Percentiles rank a stretch among this genome's conserved stretches.
Evolutionary conservation across 1,284 basidiomycete genomes (phyloP).

Genomic region (Phellopilus nigrolimitatus): DNA sequence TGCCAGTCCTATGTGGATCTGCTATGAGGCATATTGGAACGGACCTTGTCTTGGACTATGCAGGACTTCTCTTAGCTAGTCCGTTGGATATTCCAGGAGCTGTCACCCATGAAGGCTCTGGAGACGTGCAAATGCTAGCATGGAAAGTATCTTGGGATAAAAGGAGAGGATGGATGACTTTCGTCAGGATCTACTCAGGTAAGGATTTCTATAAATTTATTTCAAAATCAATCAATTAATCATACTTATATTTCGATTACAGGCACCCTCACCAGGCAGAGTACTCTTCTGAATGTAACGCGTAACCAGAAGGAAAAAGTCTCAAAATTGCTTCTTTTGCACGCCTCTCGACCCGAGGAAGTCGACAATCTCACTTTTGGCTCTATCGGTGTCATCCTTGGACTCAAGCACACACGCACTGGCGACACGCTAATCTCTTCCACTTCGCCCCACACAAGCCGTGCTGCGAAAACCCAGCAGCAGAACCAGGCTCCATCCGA

Average conservation of each 20-base stretch:
- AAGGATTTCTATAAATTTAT: constrained; percentile 25
- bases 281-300: constrained; percentile 60
- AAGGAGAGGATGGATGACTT: constrained; percentile 85
- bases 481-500: constrained; percentile 28
- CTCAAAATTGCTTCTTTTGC: constrained; percentile 76
- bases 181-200: constrained; percentile 87
- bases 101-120: constrained; percentile 37
- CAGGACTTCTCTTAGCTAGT: constrained; percentile 75
- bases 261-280: constrained; percentile 69
- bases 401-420: constrained; percentile 78
- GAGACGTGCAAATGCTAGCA: constrained; percentile 62
- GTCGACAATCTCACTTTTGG: constrained; percentile 80
- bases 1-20: constrained; percentile 82
- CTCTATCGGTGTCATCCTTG: constrained; percentile 81
- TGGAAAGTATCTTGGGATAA: constrained; percentile 91
- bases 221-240: neutral
- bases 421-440: constrained; percentile 77
- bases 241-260: neutral
- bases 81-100: constrained; percentile 58
- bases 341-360: constrained; percentile 75
- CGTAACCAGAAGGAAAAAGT: constrained; percentile 68
- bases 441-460: neutral
- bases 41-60: constrained; percentile 75
- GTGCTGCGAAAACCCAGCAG: constrained; percentile 28
- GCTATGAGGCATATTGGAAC: constrained; percentile 81